Evolutionary conservation across 345 rosid species (phyloP).

Genomic region (Anacardium occidentale): DNA sequence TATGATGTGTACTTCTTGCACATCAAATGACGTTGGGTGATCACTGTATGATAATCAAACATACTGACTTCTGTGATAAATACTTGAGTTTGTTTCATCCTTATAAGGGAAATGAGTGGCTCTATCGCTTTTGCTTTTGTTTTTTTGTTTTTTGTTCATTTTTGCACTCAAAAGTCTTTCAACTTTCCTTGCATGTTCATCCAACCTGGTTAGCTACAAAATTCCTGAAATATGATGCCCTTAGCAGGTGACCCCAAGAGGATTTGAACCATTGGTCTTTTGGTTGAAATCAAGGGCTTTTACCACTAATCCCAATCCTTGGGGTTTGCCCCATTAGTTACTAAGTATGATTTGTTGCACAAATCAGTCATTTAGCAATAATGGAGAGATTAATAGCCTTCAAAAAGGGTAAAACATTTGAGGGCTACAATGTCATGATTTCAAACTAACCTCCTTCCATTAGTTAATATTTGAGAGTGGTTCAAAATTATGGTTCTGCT

Average conservation of each 20-base stretch:
- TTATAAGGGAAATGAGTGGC: background rate
- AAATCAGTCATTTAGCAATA: background rate
- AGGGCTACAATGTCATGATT: background rate
- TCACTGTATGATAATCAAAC: background rate
- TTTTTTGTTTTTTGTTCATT: no score
- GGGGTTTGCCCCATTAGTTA: no score
- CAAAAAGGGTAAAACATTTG: no score
- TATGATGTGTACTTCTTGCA: background rate
- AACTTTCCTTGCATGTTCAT: no score
- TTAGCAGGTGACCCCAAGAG: no score
- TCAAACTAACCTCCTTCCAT: background rate
- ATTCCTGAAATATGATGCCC: no score
- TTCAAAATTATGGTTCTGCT: background rate
- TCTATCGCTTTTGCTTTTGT: background rate
- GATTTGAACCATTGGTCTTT: no score
- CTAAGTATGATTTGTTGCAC: background rate
- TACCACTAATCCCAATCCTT: no score
- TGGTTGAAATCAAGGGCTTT: no score
- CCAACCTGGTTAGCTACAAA: no score
- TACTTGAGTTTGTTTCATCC: background rate
- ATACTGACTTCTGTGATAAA: background rate
- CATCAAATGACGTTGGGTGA: constrained; percentile 3
- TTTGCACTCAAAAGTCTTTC: no score
- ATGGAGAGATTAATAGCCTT: background rate
- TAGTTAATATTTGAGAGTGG: background rate